Base-by-base conservation (phyloP, 2,329 filamentous ascomycete species). In the Diaporthe longicolla region DNA sequence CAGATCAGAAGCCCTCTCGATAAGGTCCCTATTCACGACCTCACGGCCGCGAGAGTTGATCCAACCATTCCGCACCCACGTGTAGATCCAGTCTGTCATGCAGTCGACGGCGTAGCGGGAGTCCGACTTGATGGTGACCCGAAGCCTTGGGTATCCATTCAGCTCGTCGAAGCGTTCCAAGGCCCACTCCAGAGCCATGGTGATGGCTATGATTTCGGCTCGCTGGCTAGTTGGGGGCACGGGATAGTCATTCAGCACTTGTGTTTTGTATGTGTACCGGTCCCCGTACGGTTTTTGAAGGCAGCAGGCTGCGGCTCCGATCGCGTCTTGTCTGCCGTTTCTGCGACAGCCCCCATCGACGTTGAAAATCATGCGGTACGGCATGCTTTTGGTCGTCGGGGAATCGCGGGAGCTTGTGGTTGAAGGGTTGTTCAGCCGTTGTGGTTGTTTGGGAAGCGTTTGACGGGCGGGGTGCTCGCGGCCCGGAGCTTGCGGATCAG, bases 261-360 rank as follows among this genome's bases (percentile, higher is more conserved):
- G 24, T 4, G 37, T 29, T 5, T 15, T 45, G 6, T 4, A 45
- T 15, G 2, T 63, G 58, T 15, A 63, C 21, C 37, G 13, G 0
- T 29, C 29, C 1, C 58, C 37, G 1, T 21, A 63, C 13, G 37
- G 26, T 21, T 3, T 63, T 4, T 29, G 24, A 4, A 29, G 8
- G 21, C 58, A 63, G 37, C 58, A 63, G 37, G 58, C 58, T 3
- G 37, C 58, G n/a, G 50, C 52, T 32, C 52, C 52, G 52, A 55
- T 55, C 24, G 50, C 50, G 26, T 32, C 52, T 6, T 4, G 17
- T 9, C 6, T 55, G 52, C 52, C 52, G 52, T 55, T 55, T 55
- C 52, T 3, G 13, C 52, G 52, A 9, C 52, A 55, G 2, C 24
- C 52, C 3, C 52, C 24, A 9, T 55, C 52, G 52, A 55, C 52